Percentiles rank a stretch among this genome's conserved stretches.
These are phyloP conservation scores for Cutaneotrichosporon arboriforme DNA, from an alignment of 1,284 basidiomycete genomes.

Conservation along the genomic window DNA sequence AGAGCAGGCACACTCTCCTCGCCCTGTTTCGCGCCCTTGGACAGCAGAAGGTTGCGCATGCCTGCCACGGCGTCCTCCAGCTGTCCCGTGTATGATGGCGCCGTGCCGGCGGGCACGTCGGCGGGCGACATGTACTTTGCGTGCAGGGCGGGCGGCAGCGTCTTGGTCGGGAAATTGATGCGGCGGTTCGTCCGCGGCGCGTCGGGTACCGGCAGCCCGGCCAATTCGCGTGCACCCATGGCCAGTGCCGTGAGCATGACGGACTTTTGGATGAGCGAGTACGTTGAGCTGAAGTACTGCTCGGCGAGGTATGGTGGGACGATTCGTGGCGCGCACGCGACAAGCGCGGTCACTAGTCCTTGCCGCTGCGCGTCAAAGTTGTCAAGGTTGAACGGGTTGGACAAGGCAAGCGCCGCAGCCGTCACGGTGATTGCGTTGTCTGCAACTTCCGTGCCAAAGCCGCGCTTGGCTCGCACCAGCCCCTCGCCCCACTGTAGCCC, in stretches of 20 bases:
- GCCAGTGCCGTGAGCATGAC: slow-evolving; percentile 80
- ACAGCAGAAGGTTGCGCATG: slow-evolving; percentile 33
- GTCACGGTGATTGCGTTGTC: slow-evolving; percentile 83
- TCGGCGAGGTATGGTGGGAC: slow-evolving; percentile 82
- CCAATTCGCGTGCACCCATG: slow-evolving; percentile 75
- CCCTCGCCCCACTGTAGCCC: slow-evolving; percentile 71
- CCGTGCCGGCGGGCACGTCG: slow-evolving; percentile 11
- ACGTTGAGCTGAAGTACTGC: slow-evolving; percentile 87
- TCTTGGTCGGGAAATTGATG: slow-evolving; percentile 68
- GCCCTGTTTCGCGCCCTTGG: slow-evolving; percentile 34
- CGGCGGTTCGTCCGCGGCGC: slow-evolving; percentile 14
- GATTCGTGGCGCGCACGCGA: slow-evolving; percentile 67
- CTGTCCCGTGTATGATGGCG: slow-evolving; percentile 17
- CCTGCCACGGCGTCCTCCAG: slow-evolving; percentile 35
- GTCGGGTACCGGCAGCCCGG: slow-evolving; percentile 58
- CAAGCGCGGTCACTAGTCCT: slow-evolving; percentile 68
- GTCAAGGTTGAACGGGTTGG: slow-evolving; percentile 76
- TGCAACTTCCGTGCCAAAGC: slow-evolving; percentile 66
- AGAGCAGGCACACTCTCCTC: slow-evolving; percentile 55
- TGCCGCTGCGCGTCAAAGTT: slow-evolving; percentile 74
- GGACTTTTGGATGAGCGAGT: slow-evolving; percentile 76
- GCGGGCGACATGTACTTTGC: slow-evolving; percentile 56
- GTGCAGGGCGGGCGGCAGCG: slow-evolving; percentile 65
- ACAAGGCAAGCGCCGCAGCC: slow-evolving; percentile 65
- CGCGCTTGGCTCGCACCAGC: slow-evolving; percentile 70